These are phyloP conservation scores for Cryphonectria parasitica DNA, from an alignment of 2,329 filamentous ascomycete genomes.

Conservation along the genomic window DNA sequence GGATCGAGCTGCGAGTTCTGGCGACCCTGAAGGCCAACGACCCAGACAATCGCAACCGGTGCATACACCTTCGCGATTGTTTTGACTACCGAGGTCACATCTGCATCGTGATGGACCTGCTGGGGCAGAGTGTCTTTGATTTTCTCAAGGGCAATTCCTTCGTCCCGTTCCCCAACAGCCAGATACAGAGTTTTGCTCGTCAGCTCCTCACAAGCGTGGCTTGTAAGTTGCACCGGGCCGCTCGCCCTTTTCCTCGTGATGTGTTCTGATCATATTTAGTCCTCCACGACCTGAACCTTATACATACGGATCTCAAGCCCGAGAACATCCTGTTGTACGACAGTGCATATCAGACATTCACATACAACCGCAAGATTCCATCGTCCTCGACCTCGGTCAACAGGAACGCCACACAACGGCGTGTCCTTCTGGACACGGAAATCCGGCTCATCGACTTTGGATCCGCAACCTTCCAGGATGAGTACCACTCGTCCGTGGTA, in stretches of 20 bases:
- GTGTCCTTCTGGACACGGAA: slow-evolving; percentile 69
- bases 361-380: slow-evolving; percentile 71
- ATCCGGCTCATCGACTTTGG: slow-evolving; percentile 74
- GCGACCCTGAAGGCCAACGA: slow-evolving; percentile 93
- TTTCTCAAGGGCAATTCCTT: slow-evolving; percentile 96
- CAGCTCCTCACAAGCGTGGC: slow-evolving; percentile 98
- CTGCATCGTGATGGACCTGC: slow-evolving; percentile 76
- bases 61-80: slow-evolving; percentile 94
- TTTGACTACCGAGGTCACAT: slow-evolving; percentile 98
- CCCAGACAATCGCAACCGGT: slow-evolving; percentile 87
- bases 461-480: slow-evolving; percentile 73
- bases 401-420: slow-evolving; percentile 65
- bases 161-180: slow-evolving; percentile 95
- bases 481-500: slow-evolving; percentile 73
- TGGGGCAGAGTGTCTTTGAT: slow-evolving; percentile 97
- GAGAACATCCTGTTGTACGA: slow-evolving; percentile 72
- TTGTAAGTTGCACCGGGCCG: slow-evolving; percentile 64
- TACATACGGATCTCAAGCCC: slow-evolving; percentile 82
- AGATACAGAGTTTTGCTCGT: slow-evolving; percentile 95
- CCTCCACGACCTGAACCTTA: slow-evolving; percentile 93
- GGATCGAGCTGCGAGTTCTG: slow-evolving; percentile 91
- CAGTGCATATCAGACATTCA: slow-evolving; percentile 69
- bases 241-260: background rate
- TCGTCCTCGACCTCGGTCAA: slow-evolving; percentile 65
- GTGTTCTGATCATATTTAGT: slow-evolving; percentile 56